Conservation (phyloP, 2,329 filamentous ascomycete genomes). For the Pseudocercospora cruenta region DNA sequence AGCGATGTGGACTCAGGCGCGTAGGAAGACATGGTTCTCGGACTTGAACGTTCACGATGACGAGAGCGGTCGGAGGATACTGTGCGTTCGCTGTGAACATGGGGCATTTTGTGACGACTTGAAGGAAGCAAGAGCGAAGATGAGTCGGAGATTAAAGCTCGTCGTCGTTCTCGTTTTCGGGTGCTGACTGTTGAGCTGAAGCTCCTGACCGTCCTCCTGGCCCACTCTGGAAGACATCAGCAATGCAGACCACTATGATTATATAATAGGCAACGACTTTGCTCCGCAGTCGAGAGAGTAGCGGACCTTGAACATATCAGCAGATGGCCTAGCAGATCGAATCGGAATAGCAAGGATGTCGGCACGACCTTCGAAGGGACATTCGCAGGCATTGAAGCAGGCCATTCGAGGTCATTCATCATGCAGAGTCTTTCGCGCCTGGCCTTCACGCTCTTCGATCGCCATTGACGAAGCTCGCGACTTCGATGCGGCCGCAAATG, state of each 20-base stretch:
- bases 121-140: not conserved
- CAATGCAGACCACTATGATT: not conserved
- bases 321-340: too few relatives aligned
- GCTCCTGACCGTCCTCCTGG: too few relatives aligned
- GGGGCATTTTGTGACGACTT: not conserved
- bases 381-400: not conserved
- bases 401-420: not conserved
- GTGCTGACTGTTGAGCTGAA: not conserved
- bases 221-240: not conserved
- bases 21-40: not conserved
- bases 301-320: too few relatives aligned
- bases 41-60: not conserved
- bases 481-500: too few relatives aligned
- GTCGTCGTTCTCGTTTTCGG: not conserved
- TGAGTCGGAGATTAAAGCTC: not conserved
- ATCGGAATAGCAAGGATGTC: too few relatives aligned
- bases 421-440: not conserved
- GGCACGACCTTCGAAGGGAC: not conserved
- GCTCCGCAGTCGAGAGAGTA: not conserved
- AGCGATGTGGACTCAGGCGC: not conserved
- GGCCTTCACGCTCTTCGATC: too few relatives aligned
- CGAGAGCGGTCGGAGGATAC: not conserved
- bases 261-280: not conserved
- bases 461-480: too few relatives aligned
- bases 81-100: not conserved